phyloP scores from a whole-genome alignment of 768 basidiomycete species.

The Psilocybe subaeruginosa region DNA sequence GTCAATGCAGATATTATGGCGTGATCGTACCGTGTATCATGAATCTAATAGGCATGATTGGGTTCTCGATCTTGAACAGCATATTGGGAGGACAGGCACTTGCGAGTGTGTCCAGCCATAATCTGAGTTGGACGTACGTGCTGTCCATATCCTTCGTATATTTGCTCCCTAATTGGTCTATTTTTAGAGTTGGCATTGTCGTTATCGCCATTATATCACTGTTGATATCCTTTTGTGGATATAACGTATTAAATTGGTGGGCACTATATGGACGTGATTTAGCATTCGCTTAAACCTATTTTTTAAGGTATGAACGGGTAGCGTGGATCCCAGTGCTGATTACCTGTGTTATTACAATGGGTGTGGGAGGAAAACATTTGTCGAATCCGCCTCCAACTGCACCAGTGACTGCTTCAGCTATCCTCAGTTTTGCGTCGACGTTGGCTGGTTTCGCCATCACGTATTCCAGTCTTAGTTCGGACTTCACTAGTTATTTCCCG shows the following conservation, averaged over 20 bases:
- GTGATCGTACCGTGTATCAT: slow-evolving; percentile 61
- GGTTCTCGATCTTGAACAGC: slow-evolving; percentile 72
- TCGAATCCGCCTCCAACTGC: slow-evolving; percentile 45
- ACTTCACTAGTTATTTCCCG: slow-evolving; percentile 75
- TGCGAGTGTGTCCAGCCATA: slow-evolving; percentile 41
- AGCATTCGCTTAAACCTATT: not conserved
- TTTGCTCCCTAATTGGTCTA: not conserved
- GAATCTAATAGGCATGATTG: slow-evolving; percentile 65
- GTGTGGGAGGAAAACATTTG: slow-evolving; percentile 75
- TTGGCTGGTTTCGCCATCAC: slow-evolving; percentile 77
- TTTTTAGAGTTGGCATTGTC: slow-evolving; percentile 74
- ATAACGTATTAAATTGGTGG: slow-evolving; percentile 49
- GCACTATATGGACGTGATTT: not conserved
- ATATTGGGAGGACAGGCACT: slow-evolving; percentile 69
- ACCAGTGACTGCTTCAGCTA: slow-evolving; percentile 54
- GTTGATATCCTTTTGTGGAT: slow-evolving; percentile 64
- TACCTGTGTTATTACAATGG: slow-evolving; percentile 70
- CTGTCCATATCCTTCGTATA: not conserved
- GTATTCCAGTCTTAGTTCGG: slow-evolving; percentile 62
- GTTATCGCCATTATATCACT: slow-evolving; percentile 74
- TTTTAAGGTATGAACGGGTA: slow-evolving; percentile 63
- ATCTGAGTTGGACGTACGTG: slow-evolving; percentile 47
- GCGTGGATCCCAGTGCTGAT: slow-evolving; percentile 82
- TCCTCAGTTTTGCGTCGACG: slow-evolving; percentile 71
- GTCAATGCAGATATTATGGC: slow-evolving; percentile 43